Evolutionary conservation across 352 stramenopile genomes (phyloP).

Genomic region (Thalassiosira delicatula): DNA sequence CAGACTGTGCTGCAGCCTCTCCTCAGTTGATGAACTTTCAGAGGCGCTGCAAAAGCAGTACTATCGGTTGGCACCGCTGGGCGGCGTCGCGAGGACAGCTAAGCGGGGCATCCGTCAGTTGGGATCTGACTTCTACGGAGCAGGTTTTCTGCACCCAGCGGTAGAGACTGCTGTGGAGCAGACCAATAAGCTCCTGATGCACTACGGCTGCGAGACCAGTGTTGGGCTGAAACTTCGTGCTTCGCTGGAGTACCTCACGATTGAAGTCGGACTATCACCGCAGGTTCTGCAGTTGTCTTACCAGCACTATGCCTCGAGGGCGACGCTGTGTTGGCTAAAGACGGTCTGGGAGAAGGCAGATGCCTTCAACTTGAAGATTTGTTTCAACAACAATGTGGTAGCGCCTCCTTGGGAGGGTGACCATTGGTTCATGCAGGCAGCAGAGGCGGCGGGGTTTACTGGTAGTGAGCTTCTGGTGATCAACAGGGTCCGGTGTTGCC

Average conservation of each 20-base stretch:
- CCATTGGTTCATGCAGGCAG: conserved; percentile 28
- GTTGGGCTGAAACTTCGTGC: conserved; percentile 1
- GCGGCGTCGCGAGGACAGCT: conserved; percentile 10
- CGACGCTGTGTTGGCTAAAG: conserved; percentile 23
- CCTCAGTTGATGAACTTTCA: not conserved
- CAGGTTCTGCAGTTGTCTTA: conserved; percentile 17
- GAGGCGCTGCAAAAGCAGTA: not conserved
- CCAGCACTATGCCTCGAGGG: not conserved
- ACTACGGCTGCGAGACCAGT: conserved; percentile 23
- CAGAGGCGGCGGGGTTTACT: not conserved
- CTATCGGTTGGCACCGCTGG: conserved; percentile 20
- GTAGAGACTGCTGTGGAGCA: conserved; percentile 1
- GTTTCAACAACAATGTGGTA: conserved; percentile 13
- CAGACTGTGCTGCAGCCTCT: conserved; percentile 6
- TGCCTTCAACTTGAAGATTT: conserved; percentile 16
- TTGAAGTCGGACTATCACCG: conserved; percentile 21
- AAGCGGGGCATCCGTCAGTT: not conserved
- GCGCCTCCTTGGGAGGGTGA: conserved; percentile 14
- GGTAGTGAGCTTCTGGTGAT: conserved; percentile 6
- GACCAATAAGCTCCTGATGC: conserved; percentile 27
- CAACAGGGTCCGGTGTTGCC: conserved; percentile 20
- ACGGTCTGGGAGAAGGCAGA: conserved; percentile 30
- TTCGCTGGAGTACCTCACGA: conserved; percentile 15
- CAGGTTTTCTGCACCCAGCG: conserved; percentile 4
- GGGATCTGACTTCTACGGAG: conserved; percentile 24